phyloP scores from a whole-genome alignment of 805 yeast species.

The Ogataea ganodermae region DNA sequence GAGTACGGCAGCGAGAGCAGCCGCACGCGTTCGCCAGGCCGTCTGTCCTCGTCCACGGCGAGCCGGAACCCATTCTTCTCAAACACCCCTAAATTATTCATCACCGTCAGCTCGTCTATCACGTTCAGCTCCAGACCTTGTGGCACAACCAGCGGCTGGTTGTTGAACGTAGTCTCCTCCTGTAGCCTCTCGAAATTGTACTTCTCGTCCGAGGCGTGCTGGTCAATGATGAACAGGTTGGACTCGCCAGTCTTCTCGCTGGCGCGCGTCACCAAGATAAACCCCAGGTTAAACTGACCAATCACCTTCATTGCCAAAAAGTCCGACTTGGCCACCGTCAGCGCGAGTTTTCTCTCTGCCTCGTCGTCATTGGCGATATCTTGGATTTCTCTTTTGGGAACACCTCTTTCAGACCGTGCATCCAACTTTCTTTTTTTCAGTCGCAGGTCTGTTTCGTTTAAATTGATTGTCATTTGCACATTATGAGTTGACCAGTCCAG shows the following conservation, averaged over 20 bases:
- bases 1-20: conserved; percentile 72
- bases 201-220: conserved; percentile 97
- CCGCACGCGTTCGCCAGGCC: conserved; percentile 58
- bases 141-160: conserved; percentile 71
- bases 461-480: conserved; percentile 6
- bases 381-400: conserved; percentile 29
- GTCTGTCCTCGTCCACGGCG: conserved; percentile 46
- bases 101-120: conserved; percentile 73
- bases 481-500: conserved; percentile 8
- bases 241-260: conserved; percentile 34
- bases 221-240: conserved; percentile 87
- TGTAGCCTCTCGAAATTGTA: conserved; percentile 79
- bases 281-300: conserved; percentile 96
- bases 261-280: conserved; percentile 71
- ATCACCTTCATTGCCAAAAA: conserved; percentile 74
- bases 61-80: conserved; percentile 77
- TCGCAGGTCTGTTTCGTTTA: conserved; percentile 1
- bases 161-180: conserved; percentile 54
- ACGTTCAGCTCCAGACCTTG: conserved; percentile 62
- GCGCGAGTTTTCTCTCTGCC: conserved; percentile 59
- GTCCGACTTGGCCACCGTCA: conserved; percentile 69
- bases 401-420: not conserved
- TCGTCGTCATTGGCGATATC: conserved; percentile 47
- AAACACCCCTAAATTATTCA: conserved; percentile 60
- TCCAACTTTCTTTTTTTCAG: not conserved